Base-by-base conservation (phyloP, 2,329 filamentous ascomycete species). In the Arachnopeziza araneosa region DNA sequence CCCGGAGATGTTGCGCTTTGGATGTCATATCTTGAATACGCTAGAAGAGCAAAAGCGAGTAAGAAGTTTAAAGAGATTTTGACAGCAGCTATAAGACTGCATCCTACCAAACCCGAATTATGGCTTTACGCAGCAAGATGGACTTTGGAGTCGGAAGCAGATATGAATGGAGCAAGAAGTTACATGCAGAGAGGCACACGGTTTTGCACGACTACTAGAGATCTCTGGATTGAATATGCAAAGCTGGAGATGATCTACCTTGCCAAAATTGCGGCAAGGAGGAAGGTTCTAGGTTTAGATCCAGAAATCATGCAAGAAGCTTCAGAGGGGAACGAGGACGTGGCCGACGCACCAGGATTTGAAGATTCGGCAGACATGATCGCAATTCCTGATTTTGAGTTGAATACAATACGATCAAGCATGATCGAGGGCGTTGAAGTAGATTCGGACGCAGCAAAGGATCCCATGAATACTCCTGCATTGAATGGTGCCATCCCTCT, bases 201-300 rank as follows among this genome's bases (percentile, higher is more conserved):
- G 50, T 98, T 99, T 75, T 97, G 93, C 77, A 91, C 87, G 56
- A 83, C 79, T 54, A 87, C 89, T 53, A 84, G 80, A 64, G 79
- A 80, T 21, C 74, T 99, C 56, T 99, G 93, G 92, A 72, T 96
- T 36, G 91, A 96, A 75, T 98, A 97, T 72, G 89, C 90, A 9
- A 88, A 90, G 71, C 82, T 93, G 70, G 95, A 99, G 79, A 91
- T 96, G 85, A 88, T 95, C 64, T 98, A 96, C 80, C 80, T 98
- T 59, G 85, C 83, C 56, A 92, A 90, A 76, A 85, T 98, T 70
- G 86, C 90, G 60, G 85, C 84, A 62, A 84, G 91, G 72, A 86
- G 87, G 74, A 81, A 81, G 67, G 83, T 90, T 58, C 72, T 90
- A 59, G 87, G 86, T 2, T 73, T 90, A 60, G 84, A 87, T 64